Evolutionary conservation across 2,329 filamentous ascomycete genomes (phyloP).

Genomic region (Diaporthe sp.): DNA sequence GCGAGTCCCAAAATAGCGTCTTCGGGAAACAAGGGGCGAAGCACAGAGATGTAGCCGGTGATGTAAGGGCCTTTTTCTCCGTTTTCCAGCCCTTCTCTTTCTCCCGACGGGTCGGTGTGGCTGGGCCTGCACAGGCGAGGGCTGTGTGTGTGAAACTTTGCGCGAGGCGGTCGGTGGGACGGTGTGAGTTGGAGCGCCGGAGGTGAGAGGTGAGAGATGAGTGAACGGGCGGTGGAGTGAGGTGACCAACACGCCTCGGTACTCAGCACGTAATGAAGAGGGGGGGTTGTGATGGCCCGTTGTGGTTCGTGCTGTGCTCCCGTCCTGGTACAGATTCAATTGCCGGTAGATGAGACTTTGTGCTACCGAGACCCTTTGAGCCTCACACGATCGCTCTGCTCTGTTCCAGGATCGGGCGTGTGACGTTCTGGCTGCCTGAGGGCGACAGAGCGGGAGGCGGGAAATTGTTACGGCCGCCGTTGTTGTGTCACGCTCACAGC

Average conservation of each 20-base stretch:
- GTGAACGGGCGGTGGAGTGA: neutral
- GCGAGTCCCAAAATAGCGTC: constrained; percentile 6
- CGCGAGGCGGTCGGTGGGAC: constrained; percentile 12
- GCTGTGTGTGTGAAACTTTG: neutral
- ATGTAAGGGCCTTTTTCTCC: neutral
- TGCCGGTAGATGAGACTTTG: constrained; percentile 13
- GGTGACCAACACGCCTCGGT: neutral
- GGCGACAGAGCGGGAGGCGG: neutral
- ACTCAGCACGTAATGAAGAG: neutral
- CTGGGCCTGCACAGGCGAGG: neutral
- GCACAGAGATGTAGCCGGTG: neutral
- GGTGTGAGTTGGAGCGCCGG: neutral
- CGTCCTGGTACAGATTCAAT: neutral
- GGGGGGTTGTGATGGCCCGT: neutral
- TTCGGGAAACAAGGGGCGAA: neutral
- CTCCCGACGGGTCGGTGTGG: neutral
- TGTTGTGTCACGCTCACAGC: constrained; percentile 12
- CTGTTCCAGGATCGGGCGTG: constrained; percentile 10
- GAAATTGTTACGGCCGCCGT: neutral
- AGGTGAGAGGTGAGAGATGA: constrained; percentile 23
- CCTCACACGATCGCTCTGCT: neutral
- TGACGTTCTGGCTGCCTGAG: constrained; percentile 5
- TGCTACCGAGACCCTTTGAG: neutral
- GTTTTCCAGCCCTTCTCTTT: neutral
- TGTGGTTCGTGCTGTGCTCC: neutral